Evolutionary conservation across 192 early-diverging fungal genomes (phyloP), one percentile per base, ranked within the genome.

Genomic region (Umbelopsis sp.): DNA sequence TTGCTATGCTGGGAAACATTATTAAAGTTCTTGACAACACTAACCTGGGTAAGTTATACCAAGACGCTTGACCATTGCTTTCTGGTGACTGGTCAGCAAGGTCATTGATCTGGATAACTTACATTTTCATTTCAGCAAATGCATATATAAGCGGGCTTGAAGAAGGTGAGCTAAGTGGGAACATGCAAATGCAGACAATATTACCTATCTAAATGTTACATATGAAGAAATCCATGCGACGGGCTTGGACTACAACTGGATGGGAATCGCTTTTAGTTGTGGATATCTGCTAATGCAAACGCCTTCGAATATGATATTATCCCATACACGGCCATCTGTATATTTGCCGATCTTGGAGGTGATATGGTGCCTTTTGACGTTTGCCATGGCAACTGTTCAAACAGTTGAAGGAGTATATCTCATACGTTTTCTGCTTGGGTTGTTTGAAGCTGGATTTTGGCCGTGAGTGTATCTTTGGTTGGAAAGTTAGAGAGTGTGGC

Each of bases 101-200:
- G 37, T n/a, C 37, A 4, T 6, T 41, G 37, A 41, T 41, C 5
- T 6, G 5, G 10, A 41, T 9, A 9, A 41, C 37, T 10, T 4
- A 41, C 2, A 41, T 37, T 16, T n/a, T 53, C 23, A 20, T 37
- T 64, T 12, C 52, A 80, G 78, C 30, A 23, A 80, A 71, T 69
- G 78, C 78, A 5, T 80, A 75, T 48, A 80, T 80, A 37, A 80
- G 78, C 52, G 78, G 78, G 16, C 72, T 80, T 67, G 78, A 80
- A 75, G 78, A 80, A 70, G 69, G 69, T 70, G 37, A 27, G 23
- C 0, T 37, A 35, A n/a, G 8, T 13, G 23, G n/a, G 8, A 52
- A 3, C 10, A 12, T 15, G 30, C 15, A 20, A 20, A 2, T 16
- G 4, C 33, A 37, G 1, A 1, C 33, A 37, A 20, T 18, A 65